Evolutionary conservation across 2,329 filamentous ascomycete genomes (phyloP), one percentile per base, ranked within the genome.

Genomic region (Xylaria sp.): DNA sequence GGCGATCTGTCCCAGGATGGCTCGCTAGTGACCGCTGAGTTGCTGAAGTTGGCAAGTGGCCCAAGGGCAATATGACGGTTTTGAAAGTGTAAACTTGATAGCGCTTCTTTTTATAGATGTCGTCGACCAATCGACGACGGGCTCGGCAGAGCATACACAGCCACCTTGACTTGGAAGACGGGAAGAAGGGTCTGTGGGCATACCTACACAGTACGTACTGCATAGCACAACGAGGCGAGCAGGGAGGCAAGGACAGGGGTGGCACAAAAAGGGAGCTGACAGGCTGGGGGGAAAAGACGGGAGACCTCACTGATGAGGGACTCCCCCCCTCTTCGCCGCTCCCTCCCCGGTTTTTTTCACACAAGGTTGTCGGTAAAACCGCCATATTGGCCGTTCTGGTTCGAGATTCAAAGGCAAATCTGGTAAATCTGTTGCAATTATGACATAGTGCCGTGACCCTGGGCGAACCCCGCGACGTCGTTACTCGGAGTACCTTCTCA

Each of bases 101-200:
- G 47, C 42, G 44, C 56, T 61, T 29, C 63, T 66, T 66, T 64
- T 67, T 66, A 63, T 66, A 67, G 64, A 63, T 29, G 34, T 48
- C 40, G 52, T 29, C 37, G 50, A 16, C 61, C 56, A 63, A 63
- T 63, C 47, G 59, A 7, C 59, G 56, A 57, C 48, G 53, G 57
- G 55, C 52, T 44, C 45, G 56, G 61, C 53, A 57, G 45, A 22
- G 21, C 29, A n/a, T 44, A 54, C 59, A 60, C 59, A 62, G 61
- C 61, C 61, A 58, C 61, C 49, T n/a, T n/a, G 46, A 39, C 52
- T 55, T n/a, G 52, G 55, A 51, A 50, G 45, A 44, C 39, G 51
- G 29, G 16, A 49, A 19, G 43, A 57, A 46, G 50, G 39, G 37
- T 48, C 38, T 49, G 44, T n/a, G n/a, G n/a, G n/a, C n/a, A n/a